Evolutionary conservation across 192 early-diverging fungal species (phyloP), one percentile per base, ranked within the genome.

Genomic region (Podila minutissima): DNA sequence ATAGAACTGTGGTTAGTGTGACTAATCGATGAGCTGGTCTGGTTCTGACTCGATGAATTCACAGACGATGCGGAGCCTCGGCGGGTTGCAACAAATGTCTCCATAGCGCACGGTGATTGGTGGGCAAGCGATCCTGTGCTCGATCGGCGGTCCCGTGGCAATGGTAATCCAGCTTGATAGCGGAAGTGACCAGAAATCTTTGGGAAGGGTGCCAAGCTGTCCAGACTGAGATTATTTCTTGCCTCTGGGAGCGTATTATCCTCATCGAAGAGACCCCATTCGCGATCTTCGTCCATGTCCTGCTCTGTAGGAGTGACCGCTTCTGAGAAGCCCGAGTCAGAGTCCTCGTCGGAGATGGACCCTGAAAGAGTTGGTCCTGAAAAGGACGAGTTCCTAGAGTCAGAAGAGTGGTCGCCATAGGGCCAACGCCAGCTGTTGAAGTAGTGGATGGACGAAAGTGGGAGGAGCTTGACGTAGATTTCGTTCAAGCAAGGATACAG

Each of bases 241-340:
- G 37, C 20, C 53, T 75, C 69, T 29, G 67, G 46, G 1, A 65
- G 26, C 4, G 55, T 38, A 1, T 63, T 53, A 59, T 81, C 77
- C 29, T 81, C 77, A 33, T 81, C 77, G 48, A 37, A 68, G 26
- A 66, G 70, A 32, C 77, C 77, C 77, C 77, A 81, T 37, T 81
- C 77, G 19, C 71, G 12, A 32, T 81, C 77, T 28, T 81, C 77
- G 41, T 81, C 77, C 71, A 81, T 73, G 24, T 81, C 71, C 8
- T 65, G 57, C 49, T 73, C 53, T 55, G 53, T 55, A 2, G 53
- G n/a, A 55, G 53, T 55, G 20, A 9, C 57, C 31, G 64, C 20
- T 48, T 81, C 77, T 20, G 68, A 65, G 57, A 72, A 73, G 41
- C 71, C 71, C 50, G 77, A 71, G 12, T 73, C 77, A 9, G 53